phyloP scores from a whole-genome alignment of 1,139 yeast species.

The Lodderomyces pseudojiufengensis region DNA sequence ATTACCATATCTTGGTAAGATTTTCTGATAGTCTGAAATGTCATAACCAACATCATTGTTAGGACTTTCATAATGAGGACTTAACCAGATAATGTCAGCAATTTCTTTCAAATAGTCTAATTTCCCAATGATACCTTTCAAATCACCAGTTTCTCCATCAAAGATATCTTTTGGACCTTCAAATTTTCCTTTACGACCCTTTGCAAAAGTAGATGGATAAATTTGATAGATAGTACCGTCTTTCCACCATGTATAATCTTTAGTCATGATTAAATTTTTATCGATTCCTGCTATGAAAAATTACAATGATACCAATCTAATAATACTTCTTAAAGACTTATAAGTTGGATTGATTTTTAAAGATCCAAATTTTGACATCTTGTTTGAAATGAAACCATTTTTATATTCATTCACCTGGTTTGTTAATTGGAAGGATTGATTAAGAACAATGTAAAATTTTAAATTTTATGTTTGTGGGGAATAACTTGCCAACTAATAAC shows the following conservation, averaged over 20 bases:
- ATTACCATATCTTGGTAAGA: constrained; percentile 52
- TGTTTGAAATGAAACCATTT: too few species aligned
- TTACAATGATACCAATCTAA: too few species aligned
- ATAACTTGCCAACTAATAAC: too few species aligned
- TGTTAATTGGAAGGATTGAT: too few species aligned
- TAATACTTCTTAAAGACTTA: too few species aligned
- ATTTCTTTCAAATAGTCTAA: constrained; percentile 50
- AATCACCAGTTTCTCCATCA: constrained; percentile 57
- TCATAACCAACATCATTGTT: constrained; percentile 66
- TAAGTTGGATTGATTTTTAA: too few species aligned
- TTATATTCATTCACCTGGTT: too few species aligned
- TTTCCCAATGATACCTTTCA: constrained; percentile 49
- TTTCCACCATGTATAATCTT: constrained; percentile 48
- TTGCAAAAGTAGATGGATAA: constrained; percentile 15
- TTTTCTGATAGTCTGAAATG: constrained; percentile 49
- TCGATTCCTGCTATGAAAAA: too few species aligned
- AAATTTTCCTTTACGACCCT: constrained; percentile 2
- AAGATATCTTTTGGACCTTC: constrained; percentile 56
- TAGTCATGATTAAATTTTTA: constrained; percentile 8
- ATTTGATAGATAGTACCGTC: constrained; percentile 54
- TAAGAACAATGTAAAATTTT: too few species aligned
- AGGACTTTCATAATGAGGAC: constrained; percentile 58
- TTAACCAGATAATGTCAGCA: constrained; percentile 52
- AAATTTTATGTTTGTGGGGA: too few species aligned
- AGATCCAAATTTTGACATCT: too few species aligned